Percentiles rank a stretch among this genome's conserved stretches.
phyloP scores from a whole-genome alignment of 2,329 filamentous ascomycete species.

The Fusarium sp. region DNA sequence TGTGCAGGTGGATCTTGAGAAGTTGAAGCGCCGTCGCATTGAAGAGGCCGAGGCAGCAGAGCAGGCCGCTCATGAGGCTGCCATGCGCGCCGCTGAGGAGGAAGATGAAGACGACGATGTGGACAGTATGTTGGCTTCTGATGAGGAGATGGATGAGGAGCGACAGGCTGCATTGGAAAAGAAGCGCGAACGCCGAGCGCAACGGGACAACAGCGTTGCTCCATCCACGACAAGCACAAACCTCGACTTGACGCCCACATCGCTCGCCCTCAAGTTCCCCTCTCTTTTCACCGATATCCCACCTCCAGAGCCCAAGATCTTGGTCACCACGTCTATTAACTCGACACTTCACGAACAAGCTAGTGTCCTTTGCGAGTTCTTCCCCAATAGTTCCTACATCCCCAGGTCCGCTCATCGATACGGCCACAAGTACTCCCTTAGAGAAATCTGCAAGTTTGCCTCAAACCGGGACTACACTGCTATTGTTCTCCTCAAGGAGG shows the following conservation, averaged over 20 bases:
- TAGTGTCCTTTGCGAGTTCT: conserved; percentile 81
- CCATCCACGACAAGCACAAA: conserved; percentile 75
- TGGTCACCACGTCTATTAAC: conserved; percentile 92
- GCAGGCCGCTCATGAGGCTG: conserved; percentile 63
- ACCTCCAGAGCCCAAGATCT: conserved; percentile 81
- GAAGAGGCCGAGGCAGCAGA: conserved; percentile 68
- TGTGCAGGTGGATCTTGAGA: conserved; percentile 70
- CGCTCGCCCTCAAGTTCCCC: conserved; percentile 73
- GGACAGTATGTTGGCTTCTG: conserved; percentile 86
- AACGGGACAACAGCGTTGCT: conserved; percentile 66
- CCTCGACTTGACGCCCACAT: conserved; percentile 73
- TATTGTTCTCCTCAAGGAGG: conserved; percentile 88
- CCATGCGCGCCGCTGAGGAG: conserved; percentile 47
- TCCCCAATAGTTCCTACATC: conserved; percentile 91
- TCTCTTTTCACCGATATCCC: conserved; percentile 73
- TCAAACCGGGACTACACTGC: conserved; percentile 86
- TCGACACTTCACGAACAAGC: conserved; percentile 90
- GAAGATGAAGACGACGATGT: conserved; percentile 69
- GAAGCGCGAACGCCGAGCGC: conserved; percentile 62
- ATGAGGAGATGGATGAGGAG: conserved; percentile 68
- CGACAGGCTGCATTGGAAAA: conserved; percentile 59
- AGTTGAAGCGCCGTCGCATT: conserved; percentile 70
- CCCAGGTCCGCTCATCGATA: conserved; percentile 87
- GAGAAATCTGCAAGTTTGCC: conserved; percentile 91
- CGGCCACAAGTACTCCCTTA: conserved; percentile 90